Evolutionary conservation across 805 yeast genomes (phyloP), one percentile per base, ranked within the genome.

Genomic region (Candida nanaspora): DNA sequence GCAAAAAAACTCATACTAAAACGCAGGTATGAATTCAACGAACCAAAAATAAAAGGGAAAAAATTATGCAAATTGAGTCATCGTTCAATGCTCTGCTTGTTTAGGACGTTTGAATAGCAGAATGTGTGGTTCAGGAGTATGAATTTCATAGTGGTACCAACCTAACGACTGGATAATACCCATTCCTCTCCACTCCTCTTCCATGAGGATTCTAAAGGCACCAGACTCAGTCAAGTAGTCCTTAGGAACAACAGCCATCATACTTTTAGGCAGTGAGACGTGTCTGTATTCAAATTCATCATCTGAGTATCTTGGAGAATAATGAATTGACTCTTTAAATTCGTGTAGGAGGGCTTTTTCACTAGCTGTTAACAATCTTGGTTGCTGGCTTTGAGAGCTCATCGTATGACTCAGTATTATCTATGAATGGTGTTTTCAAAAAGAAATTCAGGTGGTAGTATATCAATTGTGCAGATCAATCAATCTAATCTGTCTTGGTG

Each of bases 101-200:
- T 18, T 33, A 16, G 81, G 72, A 52, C 86, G 70, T 61, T 80
- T 80, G 65, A 87, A 87, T 46, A 87, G 68, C 49, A 87, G 65
- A 45, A 87, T 87, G 57, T 87, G 96, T 22, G 96, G 96, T 60
- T 87, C 96, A 37, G 96, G 96, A 1, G 95, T 28, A 58, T 87
- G 96, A 31, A 93, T 85, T 57, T 87, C 96, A 55, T 86, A 87
- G 60, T 87, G 96, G 41, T 71, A 86, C 96, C 96, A 87, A 2
- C 96, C 96, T 45, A 87, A 68, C 20, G 93, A 82, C 59, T 87
- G 96, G 10, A 95, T 87, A 53, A 87, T 84, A 3, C 96, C 96
- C 33, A 87, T 66, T 0, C 95, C 95, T 59, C 96, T 71, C 96
- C 96, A 87, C 63, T 87, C 96, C 49, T 87, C 95, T 61, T 87